Evolutionary conservation across 2,329 filamentous ascomycete genomes (phyloP), one percentile per base, ranked within the genome.

Genomic region (Zymoseptoria brevis): DNA sequence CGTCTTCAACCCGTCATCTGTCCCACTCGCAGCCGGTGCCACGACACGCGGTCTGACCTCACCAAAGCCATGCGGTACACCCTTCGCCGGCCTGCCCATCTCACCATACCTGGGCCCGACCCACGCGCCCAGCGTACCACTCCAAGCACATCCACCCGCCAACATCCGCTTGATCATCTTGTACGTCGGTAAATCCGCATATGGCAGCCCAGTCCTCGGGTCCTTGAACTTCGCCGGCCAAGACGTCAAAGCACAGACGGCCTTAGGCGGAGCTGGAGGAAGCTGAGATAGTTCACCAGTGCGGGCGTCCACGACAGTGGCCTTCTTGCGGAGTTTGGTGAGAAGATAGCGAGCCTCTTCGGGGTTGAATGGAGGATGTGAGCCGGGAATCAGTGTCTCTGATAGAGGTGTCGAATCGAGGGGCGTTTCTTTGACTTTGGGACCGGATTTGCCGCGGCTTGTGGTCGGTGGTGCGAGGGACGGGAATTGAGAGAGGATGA

Each of bases 201-300:
- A 99, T 0, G 87, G 84, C 16, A 97, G 80, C 0, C 89, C 89
- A 0, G 93, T 97, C 66, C 83, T 82, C 0, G 91, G 90, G 72
- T 99, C 94, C 22, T 86, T 83, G 74, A 95, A 97, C 57, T 85
- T 85, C 11, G 93, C 94, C 56, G 83, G 68, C 87, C 88, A 68
- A 3, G 57, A 57, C 1, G 69, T 96, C 70, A 97, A 92, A 54
- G 86, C 87, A 73, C 94, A 99, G 30, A 87, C 68, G 24, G 72
- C 68, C 19, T 73, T 73, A 1, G 68, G 64, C 2, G 73, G 73
- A 13, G 60, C 68, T 21, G 57, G 66, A 45, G 62, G 73, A 58
- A 64, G 68, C 61, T 60, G 64, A 78, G 35, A 45, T n/a, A 45
- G 51, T 81, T 49, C 62, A 55, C 76, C 59, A 72, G 74, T 60